Evolutionary conservation across 225 moss, liverwort and hornwort species (phyloP).

Genomic region (Ulota crispa): DNA sequence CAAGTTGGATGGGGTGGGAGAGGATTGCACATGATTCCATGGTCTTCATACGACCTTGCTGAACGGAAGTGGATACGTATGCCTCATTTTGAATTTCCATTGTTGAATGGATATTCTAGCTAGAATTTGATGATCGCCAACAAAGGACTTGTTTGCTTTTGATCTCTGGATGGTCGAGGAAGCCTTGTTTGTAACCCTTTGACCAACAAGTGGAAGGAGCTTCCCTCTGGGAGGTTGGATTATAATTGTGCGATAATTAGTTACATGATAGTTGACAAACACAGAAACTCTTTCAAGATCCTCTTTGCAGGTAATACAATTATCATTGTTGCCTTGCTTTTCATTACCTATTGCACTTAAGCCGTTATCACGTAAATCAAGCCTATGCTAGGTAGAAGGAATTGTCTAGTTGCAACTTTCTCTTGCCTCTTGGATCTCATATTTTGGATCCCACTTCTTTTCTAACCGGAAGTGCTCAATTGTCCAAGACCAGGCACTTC

Average conservation of each 20-base stretch:
- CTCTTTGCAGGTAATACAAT: conserved; percentile 32
- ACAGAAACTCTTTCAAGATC: conserved; percentile 42
- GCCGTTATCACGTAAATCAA: background rate
- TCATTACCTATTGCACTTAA: background rate
- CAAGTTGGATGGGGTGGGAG: conserved; percentile 35
- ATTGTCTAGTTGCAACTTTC: background rate
- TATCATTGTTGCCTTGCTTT: background rate
- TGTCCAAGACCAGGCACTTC: background rate
- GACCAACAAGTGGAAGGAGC: conserved; percentile 47
- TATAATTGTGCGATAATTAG: background rate
- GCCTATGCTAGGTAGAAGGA: background rate
- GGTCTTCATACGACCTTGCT: conserved; percentile 27
- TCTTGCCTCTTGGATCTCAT: background rate
- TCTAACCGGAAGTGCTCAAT: background rate
- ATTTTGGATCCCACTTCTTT: background rate
- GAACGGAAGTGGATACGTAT: conserved; percentile 32
- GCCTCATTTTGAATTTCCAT: conserved; percentile 39
- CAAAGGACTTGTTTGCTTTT: conserved; percentile 48
- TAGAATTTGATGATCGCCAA: conserved; percentile 42
- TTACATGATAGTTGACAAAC: conserved; percentile 35
- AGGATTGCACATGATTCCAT: conserved; percentile 11
- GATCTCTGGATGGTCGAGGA: conserved; percentile 11
- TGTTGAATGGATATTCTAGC: background rate
- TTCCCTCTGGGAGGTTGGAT: conserved; percentile 30
- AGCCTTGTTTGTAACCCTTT: conserved; percentile 49